Evolutionary conservation across 345 rosid genomes (phyloP).

Genomic region (Eucalyptus lansdowneana): DNA sequence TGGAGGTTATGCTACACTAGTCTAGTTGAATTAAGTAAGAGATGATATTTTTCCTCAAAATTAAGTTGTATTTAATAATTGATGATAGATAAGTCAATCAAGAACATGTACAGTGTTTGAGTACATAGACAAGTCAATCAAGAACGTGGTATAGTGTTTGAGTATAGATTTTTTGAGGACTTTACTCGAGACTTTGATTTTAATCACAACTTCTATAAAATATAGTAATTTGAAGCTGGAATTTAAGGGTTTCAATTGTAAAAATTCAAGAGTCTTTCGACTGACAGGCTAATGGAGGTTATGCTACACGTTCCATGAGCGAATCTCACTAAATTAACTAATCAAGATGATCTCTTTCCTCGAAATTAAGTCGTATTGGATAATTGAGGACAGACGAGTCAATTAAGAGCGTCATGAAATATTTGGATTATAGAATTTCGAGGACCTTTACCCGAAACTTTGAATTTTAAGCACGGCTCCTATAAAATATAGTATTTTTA

Average conservation of each 20-base stretch:
- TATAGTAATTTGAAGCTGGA: background rate
- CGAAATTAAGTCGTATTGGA: background rate
- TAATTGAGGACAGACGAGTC: background rate
- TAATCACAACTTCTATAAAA: background rate
- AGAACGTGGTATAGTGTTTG: background rate
- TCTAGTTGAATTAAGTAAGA: background rate
- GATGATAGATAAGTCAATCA: background rate
- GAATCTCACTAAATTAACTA: background rate
- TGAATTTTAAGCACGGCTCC: background rate
- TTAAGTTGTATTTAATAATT: background rate
- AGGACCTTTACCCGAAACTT: background rate
- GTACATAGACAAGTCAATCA: background rate
- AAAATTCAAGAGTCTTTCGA: background rate
- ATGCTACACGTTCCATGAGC: accelerated
- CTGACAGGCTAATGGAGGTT: background rate
- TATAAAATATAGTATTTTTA: background rate
- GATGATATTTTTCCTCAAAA: background rate
- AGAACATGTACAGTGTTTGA: background rate
- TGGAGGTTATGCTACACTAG: background rate
- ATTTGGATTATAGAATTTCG: background rate
- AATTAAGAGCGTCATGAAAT: background rate
- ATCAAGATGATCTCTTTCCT: background rate
- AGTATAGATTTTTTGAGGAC: background rate
- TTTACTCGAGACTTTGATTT: background rate
- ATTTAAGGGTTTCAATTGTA: background rate